phyloP scores from a whole-genome alignment of 257 asterid species.

The Gentiana straminea region DNA sequence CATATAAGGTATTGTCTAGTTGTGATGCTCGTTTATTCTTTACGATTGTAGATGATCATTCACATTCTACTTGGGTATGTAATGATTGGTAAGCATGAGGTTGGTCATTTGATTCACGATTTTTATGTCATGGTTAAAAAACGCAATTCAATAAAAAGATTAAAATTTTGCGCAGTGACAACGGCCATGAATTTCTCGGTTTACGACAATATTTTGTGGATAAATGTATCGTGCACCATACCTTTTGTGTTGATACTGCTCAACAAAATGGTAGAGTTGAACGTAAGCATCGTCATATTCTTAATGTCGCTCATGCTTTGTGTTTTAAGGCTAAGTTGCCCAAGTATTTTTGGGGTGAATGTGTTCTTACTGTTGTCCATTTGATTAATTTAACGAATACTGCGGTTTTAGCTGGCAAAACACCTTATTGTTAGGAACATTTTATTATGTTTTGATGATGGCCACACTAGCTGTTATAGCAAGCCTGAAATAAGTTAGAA shows the following conservation, averaged over 20 bases:
- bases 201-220: not conserved
- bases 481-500: too few species aligned
- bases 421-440: too few species aligned
- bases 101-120: not conserved
- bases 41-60: not conserved
- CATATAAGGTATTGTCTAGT: not conserved
- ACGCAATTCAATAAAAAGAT: not conserved
- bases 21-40: not conserved
- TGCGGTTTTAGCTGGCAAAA: not conserved
- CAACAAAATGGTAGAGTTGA: not conserved
- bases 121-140: not conserved
- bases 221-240: not conserved
- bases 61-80: not conserved
- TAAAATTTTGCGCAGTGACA: not conserved
- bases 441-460: too few species aligned
- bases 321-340: not conserved
- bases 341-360: not conserved
- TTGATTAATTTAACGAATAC: not conserved
- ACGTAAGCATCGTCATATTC: not conserved
- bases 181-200: not conserved
- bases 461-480: too few species aligned
- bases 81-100: not conserved
- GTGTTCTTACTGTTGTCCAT: not conserved
- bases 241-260: not conserved
- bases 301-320: not conserved